Percentiles rank a stretch among this genome's conserved stretches.
These are phyloP conservation scores for Polysphondylium violaceum DNA, from an alignment of 78 protist genomes.

Conservation along the genomic window DNA sequence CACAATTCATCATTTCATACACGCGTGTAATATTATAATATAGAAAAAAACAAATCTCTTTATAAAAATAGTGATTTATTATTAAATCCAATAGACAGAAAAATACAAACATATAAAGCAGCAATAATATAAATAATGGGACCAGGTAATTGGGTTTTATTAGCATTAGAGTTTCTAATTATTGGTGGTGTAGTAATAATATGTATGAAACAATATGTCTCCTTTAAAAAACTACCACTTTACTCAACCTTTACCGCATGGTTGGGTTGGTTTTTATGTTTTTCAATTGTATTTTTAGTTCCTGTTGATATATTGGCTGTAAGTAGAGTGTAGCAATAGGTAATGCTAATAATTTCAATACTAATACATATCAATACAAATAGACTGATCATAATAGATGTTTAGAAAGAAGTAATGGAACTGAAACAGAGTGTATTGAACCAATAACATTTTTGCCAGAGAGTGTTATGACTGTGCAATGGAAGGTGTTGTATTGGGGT, in stretches of 20 bases:
- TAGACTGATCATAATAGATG: constrained; percentile 52
- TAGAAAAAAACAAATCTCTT: too few relatives aligned
- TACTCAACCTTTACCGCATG: constrained; percentile 40
- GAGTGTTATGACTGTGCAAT: constrained; percentile 17
- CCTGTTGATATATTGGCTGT: constrained; percentile 70
- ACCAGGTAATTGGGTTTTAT: neutral
- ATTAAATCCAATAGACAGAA: too few relatives aligned
- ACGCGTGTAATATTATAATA: too few relatives aligned
- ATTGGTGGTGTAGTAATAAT: constrained; percentile 35
- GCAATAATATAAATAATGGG: constrained; percentile 10
- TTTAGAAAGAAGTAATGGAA: constrained; percentile 1
- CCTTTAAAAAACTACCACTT: constrained; percentile 48
- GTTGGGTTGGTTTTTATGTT: constrained; percentile 78
- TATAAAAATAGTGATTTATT: too few relatives aligned
- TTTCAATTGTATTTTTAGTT: constrained; percentile 63
- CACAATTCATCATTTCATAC: too few relatives aligned
- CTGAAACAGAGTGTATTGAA: constrained; percentile 7
- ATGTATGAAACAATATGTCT: constrained; percentile 57
- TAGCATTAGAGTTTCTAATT: neutral
- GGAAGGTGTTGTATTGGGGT: constrained; percentile 68
- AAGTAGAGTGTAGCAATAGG: neutral
- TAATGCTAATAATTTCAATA: neutral
- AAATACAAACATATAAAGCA: neutral
- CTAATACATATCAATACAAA: neutral
- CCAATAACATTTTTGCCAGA: constrained; percentile 67